These are phyloP conservation scores for Backusella mclennaniae DNA, from an alignment of 192 early-diverging fungal species.

Conservation along the genomic window DNA sequence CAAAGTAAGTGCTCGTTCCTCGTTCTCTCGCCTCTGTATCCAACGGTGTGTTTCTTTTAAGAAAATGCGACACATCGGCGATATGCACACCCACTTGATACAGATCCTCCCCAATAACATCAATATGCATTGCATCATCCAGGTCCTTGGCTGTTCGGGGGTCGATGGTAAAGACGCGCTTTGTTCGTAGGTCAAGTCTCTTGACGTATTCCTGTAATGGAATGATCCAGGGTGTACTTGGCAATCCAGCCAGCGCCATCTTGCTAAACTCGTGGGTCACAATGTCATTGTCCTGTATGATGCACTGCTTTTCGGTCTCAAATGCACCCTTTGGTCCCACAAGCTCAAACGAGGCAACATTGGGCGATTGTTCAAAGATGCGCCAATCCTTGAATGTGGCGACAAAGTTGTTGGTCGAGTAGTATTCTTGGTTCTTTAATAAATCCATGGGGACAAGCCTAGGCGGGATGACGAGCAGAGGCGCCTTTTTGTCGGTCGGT, in stretches of 20 bases:
- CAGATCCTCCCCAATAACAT: slow-evolving; percentile 52
- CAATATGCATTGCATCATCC: slow-evolving; percentile 79
- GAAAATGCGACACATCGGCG: slow-evolving; percentile 96
- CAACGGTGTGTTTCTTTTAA: slow-evolving; percentile 84
- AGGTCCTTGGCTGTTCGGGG: slow-evolving; percentile 78
- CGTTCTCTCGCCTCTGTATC: slow-evolving; percentile 87
- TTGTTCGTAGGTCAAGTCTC: slow-evolving; percentile 69
- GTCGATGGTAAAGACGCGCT: slow-evolving; percentile 90
- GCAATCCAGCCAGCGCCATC: slow-evolving; percentile 69
- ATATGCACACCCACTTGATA: slow-evolving; percentile 84
- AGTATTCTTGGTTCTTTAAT: slow-evolving; percentile 53
- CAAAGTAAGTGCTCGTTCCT: slow-evolving; percentile 93
- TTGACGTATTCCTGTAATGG: slow-evolving; percentile 62
- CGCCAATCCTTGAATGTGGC: slow-evolving; percentile 59
- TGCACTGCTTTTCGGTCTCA: background rate
- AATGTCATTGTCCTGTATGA: slow-evolving; percentile 42
- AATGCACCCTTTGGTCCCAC: slow-evolving; percentile 70
- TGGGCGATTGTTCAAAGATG: slow-evolving; percentile 57
- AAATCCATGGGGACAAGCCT: slow-evolving; percentile 62
- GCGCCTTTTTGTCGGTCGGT: slow-evolving; percentile 71
- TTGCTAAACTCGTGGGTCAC: slow-evolving; percentile 61
- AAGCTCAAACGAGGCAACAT: slow-evolving; percentile 47
- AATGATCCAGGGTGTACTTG: slow-evolving; percentile 79
- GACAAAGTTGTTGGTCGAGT: background rate
- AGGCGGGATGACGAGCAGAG: slow-evolving; percentile 65